These are phyloP conservation scores for Globisporangium uncinulatum DNA, from an alignment of 352 stramenopile species.

Conservation along the genomic window DNA sequence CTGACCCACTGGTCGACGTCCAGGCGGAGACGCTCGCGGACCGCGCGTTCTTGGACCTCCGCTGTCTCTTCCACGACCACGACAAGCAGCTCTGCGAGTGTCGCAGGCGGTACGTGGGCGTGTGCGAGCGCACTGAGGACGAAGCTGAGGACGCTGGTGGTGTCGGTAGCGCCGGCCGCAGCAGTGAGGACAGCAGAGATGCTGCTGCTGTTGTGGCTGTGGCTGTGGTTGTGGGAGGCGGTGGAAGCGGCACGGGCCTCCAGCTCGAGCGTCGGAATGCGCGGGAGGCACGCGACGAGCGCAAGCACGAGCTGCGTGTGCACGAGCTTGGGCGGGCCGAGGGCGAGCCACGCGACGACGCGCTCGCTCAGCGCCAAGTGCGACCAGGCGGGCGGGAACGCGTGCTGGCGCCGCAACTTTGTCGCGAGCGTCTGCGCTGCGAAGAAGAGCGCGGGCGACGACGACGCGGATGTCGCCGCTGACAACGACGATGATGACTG, in stretches of 20 bases:
- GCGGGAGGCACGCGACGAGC: slow-evolving; percentile 54
- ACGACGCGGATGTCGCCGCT: slow-evolving; percentile 14
- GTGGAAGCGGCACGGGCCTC: slow-evolving; percentile 13
- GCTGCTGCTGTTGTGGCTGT: slow-evolving; percentile 3
- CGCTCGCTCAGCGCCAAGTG: slow-evolving; percentile 36
- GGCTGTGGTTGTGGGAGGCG: slow-evolving; percentile 6
- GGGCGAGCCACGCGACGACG: slow-evolving; percentile 59
- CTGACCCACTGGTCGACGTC: slow-evolving; percentile 61
- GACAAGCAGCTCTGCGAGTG: slow-evolving; percentile 56
- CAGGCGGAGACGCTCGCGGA: slow-evolving; percentile 43
- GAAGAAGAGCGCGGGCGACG: slow-evolving; percentile 67
- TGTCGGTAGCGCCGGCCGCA: neutral
- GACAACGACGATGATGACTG: neutral
- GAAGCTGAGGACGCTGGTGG: slow-evolving; percentile 38
- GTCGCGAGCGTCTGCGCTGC: slow-evolving; percentile 77
- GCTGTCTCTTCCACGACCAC: slow-evolving; percentile 64
- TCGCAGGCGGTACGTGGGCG: slow-evolving; percentile 23
- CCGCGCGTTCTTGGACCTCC: slow-evolving; percentile 37
- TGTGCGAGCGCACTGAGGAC: slow-evolving; percentile 42
- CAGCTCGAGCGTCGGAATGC: slow-evolving; percentile 35
- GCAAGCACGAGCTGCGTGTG: slow-evolving; percentile 69
- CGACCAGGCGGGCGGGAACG: slow-evolving; percentile 25
- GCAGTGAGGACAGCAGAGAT: neutral
- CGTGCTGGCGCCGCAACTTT: slow-evolving; percentile 61
- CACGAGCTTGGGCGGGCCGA: slow-evolving; percentile 46